Evolutionary conservation across 2,329 filamentous ascomycete species (phyloP).

Genomic region (Clonostachys chloroleuca): DNA sequence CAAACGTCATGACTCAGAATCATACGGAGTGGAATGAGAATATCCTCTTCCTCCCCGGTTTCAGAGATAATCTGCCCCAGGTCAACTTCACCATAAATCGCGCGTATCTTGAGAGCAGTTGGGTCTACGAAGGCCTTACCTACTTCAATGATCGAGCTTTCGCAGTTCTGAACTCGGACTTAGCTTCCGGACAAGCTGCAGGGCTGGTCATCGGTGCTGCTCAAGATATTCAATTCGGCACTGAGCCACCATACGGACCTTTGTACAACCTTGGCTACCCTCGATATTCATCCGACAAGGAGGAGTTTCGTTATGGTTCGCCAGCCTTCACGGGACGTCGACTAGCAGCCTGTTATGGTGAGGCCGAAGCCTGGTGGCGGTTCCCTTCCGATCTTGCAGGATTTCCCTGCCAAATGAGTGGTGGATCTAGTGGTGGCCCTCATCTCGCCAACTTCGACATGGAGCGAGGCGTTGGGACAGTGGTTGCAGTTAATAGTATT

Average conservation of each 20-base stretch:
- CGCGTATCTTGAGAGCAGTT: not conserved
- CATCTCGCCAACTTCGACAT: not conserved
- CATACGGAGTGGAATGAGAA: not conserved
- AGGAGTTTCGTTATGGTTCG: not conserved
- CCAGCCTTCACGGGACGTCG: not conserved
- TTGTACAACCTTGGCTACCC: not conserved
- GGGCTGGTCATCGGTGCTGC: not conserved
- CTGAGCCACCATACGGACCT: not conserved
- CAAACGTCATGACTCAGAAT: not conserved
- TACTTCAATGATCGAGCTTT: not conserved
- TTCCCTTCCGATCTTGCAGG: not conserved
- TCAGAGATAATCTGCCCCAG: not conserved
- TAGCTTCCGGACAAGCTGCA: not conserved
- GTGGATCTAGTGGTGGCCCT: not conserved
- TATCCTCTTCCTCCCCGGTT: not conserved
- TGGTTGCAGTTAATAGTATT: not conserved
- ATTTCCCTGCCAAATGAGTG: not conserved
- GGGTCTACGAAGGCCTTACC: not conserved
- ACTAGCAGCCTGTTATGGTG: not conserved
- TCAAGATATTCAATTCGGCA: not conserved
- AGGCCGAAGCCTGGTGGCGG: not conserved
- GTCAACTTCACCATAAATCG: constrained; percentile 1
- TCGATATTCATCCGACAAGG: not conserved
- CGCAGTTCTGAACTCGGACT: not conserved
- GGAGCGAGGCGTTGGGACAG: not conserved